A percentile compares a stretch with the other conserved stretches of the same genome.
phyloP scores from a whole-genome alignment of 352 stramenopile species.

The Globisporangium takayamanum region DNA sequence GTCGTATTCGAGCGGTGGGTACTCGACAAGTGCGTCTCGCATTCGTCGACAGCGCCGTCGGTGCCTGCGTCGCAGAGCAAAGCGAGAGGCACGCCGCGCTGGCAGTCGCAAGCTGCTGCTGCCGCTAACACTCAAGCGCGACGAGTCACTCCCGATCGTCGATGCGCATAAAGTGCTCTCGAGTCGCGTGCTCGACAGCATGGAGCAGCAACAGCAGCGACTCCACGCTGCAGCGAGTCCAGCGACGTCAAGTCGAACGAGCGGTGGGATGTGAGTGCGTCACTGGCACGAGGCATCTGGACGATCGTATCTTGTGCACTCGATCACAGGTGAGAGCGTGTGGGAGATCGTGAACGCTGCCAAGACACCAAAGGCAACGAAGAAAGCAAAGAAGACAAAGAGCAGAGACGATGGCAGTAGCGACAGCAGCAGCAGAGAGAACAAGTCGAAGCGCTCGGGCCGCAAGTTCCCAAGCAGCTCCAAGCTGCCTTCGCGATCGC shows the following conservation, averaged over 20 bases:
- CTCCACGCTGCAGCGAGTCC: not conserved
- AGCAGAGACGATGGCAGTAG: not conserved
- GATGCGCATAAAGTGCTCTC: conserved; percentile 19
- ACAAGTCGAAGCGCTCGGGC: not conserved
- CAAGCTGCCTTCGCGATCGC: not conserved
- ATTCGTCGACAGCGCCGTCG: conserved; percentile 4
- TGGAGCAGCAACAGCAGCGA: not conserved
- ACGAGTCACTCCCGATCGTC: conserved; percentile 13
- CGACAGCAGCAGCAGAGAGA: not conserved
- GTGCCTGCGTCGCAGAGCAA: not conserved
- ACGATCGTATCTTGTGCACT: conserved; percentile 62
- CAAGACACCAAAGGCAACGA: not conserved
- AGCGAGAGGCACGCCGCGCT: not conserved
- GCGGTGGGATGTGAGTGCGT: conserved; percentile 46
- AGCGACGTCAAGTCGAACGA: conserved; percentile 12
- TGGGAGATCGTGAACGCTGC: conserved; percentile 43
- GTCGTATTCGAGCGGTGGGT: conserved; percentile 10
- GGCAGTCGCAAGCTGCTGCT: conserved; percentile 9
- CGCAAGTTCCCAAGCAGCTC: conserved; percentile 5
- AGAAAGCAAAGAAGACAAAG: not conserved
- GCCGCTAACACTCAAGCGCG: not conserved
- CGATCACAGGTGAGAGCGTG: conserved; percentile 52
- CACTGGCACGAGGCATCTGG: conserved; percentile 47
- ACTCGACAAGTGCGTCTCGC: conserved; percentile 11
- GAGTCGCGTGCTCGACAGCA: not conserved